Conservation (phyloP, 805 yeast species). For the Metschnikowia matae region DNA sequence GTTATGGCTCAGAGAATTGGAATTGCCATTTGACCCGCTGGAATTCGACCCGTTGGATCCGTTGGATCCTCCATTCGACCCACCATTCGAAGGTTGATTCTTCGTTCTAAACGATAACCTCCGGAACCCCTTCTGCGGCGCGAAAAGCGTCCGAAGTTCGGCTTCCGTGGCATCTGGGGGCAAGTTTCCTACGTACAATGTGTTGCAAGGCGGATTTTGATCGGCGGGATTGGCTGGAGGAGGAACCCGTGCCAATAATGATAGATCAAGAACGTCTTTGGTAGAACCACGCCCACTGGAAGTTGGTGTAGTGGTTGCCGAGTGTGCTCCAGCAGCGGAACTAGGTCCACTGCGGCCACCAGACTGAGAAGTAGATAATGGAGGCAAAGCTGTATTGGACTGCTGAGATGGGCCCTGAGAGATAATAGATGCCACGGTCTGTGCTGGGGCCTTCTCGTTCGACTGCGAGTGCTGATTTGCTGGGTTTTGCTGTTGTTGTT, state of each 20-base stretch:
- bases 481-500: conserved; percentile 2
- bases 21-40: too few relatives aligned
- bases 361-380: conserved; percentile 5
- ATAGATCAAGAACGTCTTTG: conserved; percentile 57
- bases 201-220: conserved; percentile 98
- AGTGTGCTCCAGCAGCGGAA: conserved; percentile 7
- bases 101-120: conserved; percentile 88
- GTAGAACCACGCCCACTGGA: conserved; percentile 13
- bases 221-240: conserved; percentile 98
- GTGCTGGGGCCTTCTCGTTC: conserved; percentile 4
- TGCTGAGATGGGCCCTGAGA: conserved; percentile 17
- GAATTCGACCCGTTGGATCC: too few relatives aligned
- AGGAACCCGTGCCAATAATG: conserved; percentile 73
- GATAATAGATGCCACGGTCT: conserved; percentile 16
- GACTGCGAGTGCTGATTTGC: conserved; percentile 1
- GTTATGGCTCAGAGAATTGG: conserved; percentile 28
- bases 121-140: conserved; percentile 89
- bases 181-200: conserved; percentile 91
- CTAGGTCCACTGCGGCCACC: conserved; percentile 10
- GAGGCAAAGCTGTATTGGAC: conserved; percentile 6
- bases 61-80: conserved; percentile 11
- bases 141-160: conserved; percentile 81
- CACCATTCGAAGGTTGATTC: conserved; percentile 25
- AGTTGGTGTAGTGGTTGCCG: conserved; percentile 10
- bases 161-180: conserved; percentile 97